phyloP scores from a whole-genome alignment of 164 flowering plant species.

The Vitis riparia region DNA sequence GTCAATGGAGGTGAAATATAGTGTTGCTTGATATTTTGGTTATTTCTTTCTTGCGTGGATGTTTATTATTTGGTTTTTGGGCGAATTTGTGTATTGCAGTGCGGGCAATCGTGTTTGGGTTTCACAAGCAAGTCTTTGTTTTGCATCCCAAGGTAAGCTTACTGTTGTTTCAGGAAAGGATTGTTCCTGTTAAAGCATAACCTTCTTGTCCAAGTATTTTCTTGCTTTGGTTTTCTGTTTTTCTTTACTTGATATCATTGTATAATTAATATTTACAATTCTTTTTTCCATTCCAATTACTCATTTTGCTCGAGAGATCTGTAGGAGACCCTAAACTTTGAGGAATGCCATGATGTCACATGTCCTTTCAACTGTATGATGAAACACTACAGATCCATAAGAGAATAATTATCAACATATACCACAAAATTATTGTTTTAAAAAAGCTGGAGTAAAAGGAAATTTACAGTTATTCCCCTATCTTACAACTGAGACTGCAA shows the following conservation, averaged over 20 bases:
- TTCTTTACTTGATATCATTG: neutral
- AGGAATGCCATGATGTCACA: too few relatives aligned
- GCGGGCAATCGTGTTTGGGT: slow-evolving; percentile 90
- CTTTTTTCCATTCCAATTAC: neutral
- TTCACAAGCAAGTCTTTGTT: slow-evolving; percentile 72
- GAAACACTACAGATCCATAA: too few relatives aligned
- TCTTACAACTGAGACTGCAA: too few relatives aligned
- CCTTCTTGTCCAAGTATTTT: neutral
- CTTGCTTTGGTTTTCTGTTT: neutral
- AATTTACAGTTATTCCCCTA: too few relatives aligned
- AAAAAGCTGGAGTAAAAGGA: too few relatives aligned
- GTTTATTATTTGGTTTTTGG: neutral
- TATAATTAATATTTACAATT: neutral
- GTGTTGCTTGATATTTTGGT: neutral
- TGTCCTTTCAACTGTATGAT: too few relatives aligned
- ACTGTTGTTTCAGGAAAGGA: neutral
- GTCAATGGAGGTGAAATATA: slow-evolving; percentile 84
- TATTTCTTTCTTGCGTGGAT: neutral
- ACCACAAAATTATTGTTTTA: too few relatives aligned
- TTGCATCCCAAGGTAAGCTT: slow-evolving; percentile 71
- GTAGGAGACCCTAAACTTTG: too few relatives aligned
- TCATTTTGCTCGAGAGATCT: too few relatives aligned
- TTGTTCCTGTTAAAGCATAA: neutral
- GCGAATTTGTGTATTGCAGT: slow-evolving; percentile 45
- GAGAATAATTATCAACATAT: too few relatives aligned